These are phyloP conservation scores for Clarireedia monteithiana DNA, from an alignment of 2,329 filamentous ascomycete genomes.

Conservation along the genomic window DNA sequence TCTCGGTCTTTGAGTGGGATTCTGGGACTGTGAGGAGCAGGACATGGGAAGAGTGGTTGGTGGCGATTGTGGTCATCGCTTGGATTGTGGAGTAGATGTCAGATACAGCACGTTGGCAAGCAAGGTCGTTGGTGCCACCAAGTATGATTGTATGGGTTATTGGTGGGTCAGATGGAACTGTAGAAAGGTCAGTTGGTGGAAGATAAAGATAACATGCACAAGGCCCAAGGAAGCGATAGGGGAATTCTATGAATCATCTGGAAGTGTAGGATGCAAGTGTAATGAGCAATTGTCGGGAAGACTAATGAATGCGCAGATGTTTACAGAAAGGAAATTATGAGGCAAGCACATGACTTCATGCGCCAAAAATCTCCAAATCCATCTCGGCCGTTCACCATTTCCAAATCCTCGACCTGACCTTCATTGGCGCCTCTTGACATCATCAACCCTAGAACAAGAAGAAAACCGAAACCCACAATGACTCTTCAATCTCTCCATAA, in stretches of 20 bases:
- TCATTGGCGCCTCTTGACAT: too few relatives aligned
- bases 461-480: slow-evolving; percentile 11
- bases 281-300: too few relatives aligned
- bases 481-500: slow-evolving; percentile 12
- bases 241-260: not conserved
- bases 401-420: not conserved
- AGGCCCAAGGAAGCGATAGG: not conserved
- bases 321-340: too few relatives aligned
- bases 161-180: not conserved
- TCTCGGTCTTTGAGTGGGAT: slow-evolving; percentile 23
- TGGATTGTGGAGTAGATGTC: slow-evolving; percentile 42
- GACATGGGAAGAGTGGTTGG: slow-evolving; percentile 43
- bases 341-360: not conserved
- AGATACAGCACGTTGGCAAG: slow-evolving; percentile 30
- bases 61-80: slow-evolving; percentile 39
- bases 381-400: not conserved
- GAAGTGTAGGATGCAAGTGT: too few relatives aligned
- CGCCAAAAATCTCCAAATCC: not conserved
- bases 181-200: slow-evolving; percentile 31
- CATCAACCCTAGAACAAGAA: not conserved
- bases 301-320: too few relatives aligned
- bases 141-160: slow-evolving; percentile 49
- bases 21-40: slow-evolving; percentile 57
- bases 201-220: slow-evolving; percentile 15
- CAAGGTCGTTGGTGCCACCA: slow-evolving; percentile 58